Evolutionary conservation across 1,284 basidiomycete genomes (phyloP).

Genomic region (Trichosporon sp.): DNA sequence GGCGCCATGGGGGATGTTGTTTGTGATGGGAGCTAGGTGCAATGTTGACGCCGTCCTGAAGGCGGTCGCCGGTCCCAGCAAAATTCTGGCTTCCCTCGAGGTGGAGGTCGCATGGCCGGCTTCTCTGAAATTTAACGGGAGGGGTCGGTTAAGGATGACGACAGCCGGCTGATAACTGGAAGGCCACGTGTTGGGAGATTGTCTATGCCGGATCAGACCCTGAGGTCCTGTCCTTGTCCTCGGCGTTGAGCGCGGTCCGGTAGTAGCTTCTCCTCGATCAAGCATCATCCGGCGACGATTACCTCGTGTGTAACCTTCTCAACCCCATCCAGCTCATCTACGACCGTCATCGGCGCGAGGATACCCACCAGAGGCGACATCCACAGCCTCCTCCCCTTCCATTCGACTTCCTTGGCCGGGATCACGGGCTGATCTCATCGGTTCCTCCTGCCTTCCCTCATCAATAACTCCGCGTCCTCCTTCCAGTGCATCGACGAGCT

Average conservation of each 20-base stretch:
- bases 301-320: background rate
- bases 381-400: background rate
- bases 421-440: background rate
- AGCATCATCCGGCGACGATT: background rate
- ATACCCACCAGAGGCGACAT: background rate
- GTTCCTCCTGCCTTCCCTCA: background rate
- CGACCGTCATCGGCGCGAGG: background rate
- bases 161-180: background rate
- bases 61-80: background rate
- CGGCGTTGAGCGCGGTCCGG: slow-evolving; percentile 1
- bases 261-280: background rate
- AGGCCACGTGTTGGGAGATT: slow-evolving; percentile 4
- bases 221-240: slow-evolving; percentile 1
- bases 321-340: background rate
- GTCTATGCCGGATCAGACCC: slow-evolving; percentile 1
- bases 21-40: background rate
- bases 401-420: background rate
- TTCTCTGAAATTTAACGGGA: slow-evolving; percentile 10
- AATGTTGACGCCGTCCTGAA: slow-evolving; percentile 9
- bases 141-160: slow-evolving; percentile 2
- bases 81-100: background rate
- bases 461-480: background rate
- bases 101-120: slow-evolving; percentile 17
- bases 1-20: slow-evolving; percentile 26
- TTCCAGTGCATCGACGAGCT: background rate